phyloP scores from a whole-genome alignment of 176 grass and related monocot genomes.

The Neostapfia colusana region DNA sequence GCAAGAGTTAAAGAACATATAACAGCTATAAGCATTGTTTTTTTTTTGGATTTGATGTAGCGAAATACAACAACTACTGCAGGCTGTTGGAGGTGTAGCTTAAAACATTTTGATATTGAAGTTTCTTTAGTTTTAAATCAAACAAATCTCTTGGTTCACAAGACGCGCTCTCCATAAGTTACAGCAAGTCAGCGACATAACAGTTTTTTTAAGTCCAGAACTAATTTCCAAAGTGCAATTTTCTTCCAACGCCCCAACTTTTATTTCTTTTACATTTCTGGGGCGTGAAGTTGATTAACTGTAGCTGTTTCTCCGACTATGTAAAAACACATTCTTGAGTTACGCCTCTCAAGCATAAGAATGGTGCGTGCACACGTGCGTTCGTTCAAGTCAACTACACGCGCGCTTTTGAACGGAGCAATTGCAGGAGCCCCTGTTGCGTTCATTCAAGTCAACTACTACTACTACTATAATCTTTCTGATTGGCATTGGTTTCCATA shows the following conservation, averaged over 20 bases:
- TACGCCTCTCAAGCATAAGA: slow-evolving; percentile 7
- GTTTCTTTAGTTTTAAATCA: too few relatives aligned
- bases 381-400: too few relatives aligned
- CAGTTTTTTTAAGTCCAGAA: background rate
- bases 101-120: background rate
- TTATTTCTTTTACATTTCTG: too few relatives aligned
- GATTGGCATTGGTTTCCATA: too few relatives aligned
- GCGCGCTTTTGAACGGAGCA: too few relatives aligned
- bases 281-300: background rate
- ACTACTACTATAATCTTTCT: too few relatives aligned
- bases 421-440: too few relatives aligned
- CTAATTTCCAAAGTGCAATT: background rate
- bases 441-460: too few relatives aligned
- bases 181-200: background rate
- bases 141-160: too few relatives aligned
- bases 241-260: background rate
- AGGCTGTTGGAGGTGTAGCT: background rate
- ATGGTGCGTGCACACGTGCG: too few relatives aligned
- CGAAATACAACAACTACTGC: background rate
- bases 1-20: background rate
- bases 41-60: background rate
- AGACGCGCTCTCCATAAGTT: background rate
- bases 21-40: background rate
- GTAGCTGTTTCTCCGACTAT: background rate
- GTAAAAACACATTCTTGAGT: background rate